phyloP scores from a whole-genome alignment of 2,329 filamentous ascomycete genomes.

The Rhytidhysteron rufulum region DNA sequence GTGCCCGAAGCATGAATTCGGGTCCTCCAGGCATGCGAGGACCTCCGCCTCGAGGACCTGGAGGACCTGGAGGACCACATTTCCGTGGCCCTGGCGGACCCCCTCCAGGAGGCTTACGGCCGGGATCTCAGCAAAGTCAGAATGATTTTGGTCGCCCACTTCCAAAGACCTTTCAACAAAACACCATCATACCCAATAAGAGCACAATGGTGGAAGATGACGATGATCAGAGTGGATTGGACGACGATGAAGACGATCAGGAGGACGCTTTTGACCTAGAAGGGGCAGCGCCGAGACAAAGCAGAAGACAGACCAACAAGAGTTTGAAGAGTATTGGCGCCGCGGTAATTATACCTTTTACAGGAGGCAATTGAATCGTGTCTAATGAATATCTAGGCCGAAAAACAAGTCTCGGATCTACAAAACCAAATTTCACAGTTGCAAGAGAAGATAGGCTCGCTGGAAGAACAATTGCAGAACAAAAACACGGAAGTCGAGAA shows the following conservation, averaged over 20 bases:
- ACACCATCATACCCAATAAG: constrained; percentile 96
- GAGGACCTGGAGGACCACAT: constrained; percentile 17
- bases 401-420: constrained; percentile 64
- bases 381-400: constrained; percentile 11
- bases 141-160: constrained; percentile 72
- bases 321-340: constrained; percentile 19
- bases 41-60: constrained; percentile 33
- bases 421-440: constrained; percentile 72
- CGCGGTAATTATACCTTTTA: background rate
- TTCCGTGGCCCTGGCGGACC: constrained; percentile 28
- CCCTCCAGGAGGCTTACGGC: constrained; percentile 46
- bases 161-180: constrained; percentile 88
- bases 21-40: constrained; percentile 28
- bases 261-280: constrained; percentile 63
- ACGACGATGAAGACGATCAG: constrained; percentile 52
- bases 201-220: constrained; percentile 97
- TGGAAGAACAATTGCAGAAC: constrained; percentile 66
- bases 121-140: constrained; percentile 15
- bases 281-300: constrained; percentile 30
- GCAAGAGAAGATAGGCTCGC: constrained; percentile 65
- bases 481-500: constrained; percentile 68
- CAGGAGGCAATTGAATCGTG: no score
- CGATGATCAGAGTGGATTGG: constrained; percentile 60
- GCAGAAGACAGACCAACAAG: constrained; percentile 42
- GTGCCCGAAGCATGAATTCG: constrained; percentile 42